phyloP scores from a whole-genome alignment of 2,329 filamentous ascomycete species.

The Claviceps capensis region DNA sequence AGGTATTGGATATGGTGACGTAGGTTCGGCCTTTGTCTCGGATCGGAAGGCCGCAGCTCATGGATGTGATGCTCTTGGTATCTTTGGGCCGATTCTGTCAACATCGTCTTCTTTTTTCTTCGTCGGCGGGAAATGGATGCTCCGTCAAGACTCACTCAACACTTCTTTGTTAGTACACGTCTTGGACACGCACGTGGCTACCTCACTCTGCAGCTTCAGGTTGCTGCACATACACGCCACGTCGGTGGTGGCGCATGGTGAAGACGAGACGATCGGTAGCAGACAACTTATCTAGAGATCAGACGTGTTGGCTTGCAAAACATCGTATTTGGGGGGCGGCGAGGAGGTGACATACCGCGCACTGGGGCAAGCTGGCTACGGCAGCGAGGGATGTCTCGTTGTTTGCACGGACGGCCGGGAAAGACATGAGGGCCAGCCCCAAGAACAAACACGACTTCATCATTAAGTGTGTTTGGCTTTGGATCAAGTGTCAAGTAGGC shows the following conservation, averaged over 20 bases:
- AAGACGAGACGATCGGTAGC: conserved; percentile 10
- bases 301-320: not conserved
- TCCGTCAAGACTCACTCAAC: conserved; percentile 14
- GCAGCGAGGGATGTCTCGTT: not conserved
- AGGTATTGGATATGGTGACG: conserved; percentile 18
- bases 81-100: not conserved
- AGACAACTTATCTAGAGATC: conserved; percentile 11
- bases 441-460: not conserved
- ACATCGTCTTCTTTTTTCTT: not conserved
- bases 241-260: conserved; percentile 15
- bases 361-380: conserved; percentile 1
- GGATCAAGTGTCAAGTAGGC: not conserved
- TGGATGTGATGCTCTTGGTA: conserved; percentile 12
- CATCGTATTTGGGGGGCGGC: not conserved
- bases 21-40: conserved; percentile 20
- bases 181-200: not conserved
- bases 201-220: conserved; percentile 12
- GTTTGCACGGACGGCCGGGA: not conserved
- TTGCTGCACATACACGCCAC: conserved; percentile 20
- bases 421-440: not conserved
- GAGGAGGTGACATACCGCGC: conserved; percentile 1
- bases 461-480: not conserved
- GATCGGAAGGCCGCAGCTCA: conserved; percentile 9
- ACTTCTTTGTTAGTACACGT: conserved; percentile 13
- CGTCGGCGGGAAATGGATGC: too few relatives aligned